Base-by-base conservation (phyloP, 1,284 basidiomycete genomes). In the Phlebopus sp. region DNA sequence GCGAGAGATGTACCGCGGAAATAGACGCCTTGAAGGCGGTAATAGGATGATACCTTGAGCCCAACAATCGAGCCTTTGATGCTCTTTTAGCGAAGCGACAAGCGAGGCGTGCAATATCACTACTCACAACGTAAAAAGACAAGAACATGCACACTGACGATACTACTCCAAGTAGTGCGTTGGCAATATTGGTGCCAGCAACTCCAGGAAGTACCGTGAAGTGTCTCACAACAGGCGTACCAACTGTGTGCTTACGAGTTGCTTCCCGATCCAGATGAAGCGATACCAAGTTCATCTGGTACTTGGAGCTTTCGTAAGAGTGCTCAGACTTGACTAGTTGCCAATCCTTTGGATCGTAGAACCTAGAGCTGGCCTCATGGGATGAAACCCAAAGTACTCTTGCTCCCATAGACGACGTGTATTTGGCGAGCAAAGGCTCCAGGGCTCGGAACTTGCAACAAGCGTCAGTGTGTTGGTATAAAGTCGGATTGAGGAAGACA, bases 361-460 rank as follows among this genome's bases (percentile, higher is more conserved):
- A 75, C 21, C 67, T 59, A 0, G 81, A 75, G 14, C 69, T 70
- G 0, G 84, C 79, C 63, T 89, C 86, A 7, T 85, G 58, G 1
- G 90, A 92, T 2, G 89, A 87, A 49, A 84, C 84, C 88, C 92
- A 94, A 17, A 94, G 67, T 6, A 93, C 78, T 19, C 90, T 80
- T 0, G 84, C 75, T 17, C 76, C 75, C 38, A 67, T 59, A 1
- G 67, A 63, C 36, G 55, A 61, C 4, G 61, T 53, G 32, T 76
- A 73, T 29, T 72, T 71, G 10, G 66, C 53, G 6, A 88, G 69
- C 13, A 78, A 63, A 5, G 70, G 69, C 55, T 81, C 70, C 14
- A 87, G 67, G n/a, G 72, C 68, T 34, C 82, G 80, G 55, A 76
- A 84, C 86, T 88, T 55, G 15, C 41, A 38, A 21, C n/a, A 19